Evolutionary conservation across 768 basidiomycete genomes (phyloP).

Genomic region (Boletus eberwhitei): DNA sequence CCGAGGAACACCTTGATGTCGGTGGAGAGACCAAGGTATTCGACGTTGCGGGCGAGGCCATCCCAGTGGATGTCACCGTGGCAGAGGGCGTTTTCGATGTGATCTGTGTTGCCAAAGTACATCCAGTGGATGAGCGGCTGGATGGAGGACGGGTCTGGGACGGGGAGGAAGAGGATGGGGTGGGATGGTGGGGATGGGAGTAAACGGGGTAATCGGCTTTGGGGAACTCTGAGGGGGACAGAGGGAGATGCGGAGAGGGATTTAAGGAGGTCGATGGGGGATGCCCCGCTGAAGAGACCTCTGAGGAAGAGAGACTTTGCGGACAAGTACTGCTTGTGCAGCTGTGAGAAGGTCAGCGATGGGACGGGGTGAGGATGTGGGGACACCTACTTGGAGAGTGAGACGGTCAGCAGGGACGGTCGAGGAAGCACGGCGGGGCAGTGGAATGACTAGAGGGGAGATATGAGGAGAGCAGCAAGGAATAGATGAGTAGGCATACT

Average conservation of each 20-base stretch:
- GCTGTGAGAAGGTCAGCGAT: slow-evolving; percentile 36
- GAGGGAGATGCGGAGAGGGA: slow-evolving; percentile 29
- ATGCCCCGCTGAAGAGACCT: slow-evolving; percentile 66
- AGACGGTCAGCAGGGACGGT: slow-evolving; percentile 45
- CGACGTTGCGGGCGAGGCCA: slow-evolving; percentile 83
- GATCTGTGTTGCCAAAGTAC: slow-evolving; percentile 70
- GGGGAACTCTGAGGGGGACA: slow-evolving; percentile 36
- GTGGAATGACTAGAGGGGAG: neutral
- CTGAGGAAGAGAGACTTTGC: slow-evolving; percentile 76
- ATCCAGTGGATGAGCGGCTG: slow-evolving; percentile 75
- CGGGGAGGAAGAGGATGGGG: slow-evolving; percentile 68
- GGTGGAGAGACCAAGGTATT: slow-evolving; percentile 75
- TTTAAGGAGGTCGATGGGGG: slow-evolving; percentile 55
- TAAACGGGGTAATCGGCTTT: slow-evolving; percentile 57
- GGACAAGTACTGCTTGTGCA: slow-evolving; percentile 78
- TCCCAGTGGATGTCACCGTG: slow-evolving; percentile 79
- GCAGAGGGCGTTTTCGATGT: slow-evolving; percentile 66
- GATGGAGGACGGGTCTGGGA: slow-evolving; percentile 72
- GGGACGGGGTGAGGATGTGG: neutral
- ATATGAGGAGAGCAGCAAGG: neutral
- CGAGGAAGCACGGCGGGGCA: neutral
- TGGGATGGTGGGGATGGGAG: slow-evolving; percentile 61
- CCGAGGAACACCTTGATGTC: slow-evolving; percentile 78
- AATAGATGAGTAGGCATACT: neutral
- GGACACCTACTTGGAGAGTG: slow-evolving; percentile 53